These are phyloP conservation scores for Raffaelea arxii DNA, from an alignment of 2,329 filamentous ascomycete genomes.

Conservation along the genomic window DNA sequence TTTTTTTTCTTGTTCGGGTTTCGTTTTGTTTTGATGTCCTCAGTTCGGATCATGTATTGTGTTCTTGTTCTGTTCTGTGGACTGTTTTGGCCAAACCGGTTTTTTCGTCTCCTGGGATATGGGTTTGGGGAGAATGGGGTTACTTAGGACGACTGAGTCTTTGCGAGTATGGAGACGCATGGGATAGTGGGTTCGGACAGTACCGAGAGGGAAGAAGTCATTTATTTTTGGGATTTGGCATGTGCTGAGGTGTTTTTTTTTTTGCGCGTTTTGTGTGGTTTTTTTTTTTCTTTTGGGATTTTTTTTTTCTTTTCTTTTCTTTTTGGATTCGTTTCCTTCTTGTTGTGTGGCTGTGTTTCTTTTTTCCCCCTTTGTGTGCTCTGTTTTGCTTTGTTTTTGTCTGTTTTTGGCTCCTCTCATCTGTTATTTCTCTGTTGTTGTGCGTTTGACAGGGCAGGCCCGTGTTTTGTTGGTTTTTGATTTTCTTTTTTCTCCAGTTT, in stretches of 20 bases:
- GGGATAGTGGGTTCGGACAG: too few relatives aligned
- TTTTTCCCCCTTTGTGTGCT: background rate
- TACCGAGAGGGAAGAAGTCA: too few relatives aligned
- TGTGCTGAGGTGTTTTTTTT: background rate
- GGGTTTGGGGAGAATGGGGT: background rate
- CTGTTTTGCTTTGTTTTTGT: background rate
- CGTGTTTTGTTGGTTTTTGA: slow-evolving; percentile 17
- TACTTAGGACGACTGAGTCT: too few relatives aligned
- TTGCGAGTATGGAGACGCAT: too few relatives aligned
- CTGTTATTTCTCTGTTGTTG: too few relatives aligned
- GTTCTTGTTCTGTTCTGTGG: background rate
- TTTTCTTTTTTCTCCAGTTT: background rate
- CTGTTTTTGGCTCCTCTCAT: background rate
- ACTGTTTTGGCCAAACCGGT: background rate
- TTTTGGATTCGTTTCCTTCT: background rate
- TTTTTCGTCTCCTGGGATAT: slow-evolving; percentile 1
- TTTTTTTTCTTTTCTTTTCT: background rate
- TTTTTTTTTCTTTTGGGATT: background rate
- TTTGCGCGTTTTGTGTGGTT: background rate
- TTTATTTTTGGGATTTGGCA: background rate
- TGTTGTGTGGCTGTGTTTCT: background rate
- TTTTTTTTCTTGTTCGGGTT: too few relatives aligned
- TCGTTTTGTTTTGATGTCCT: too few relatives aligned
- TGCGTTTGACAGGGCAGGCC: slow-evolving; percentile 1
- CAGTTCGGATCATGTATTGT: too few relatives aligned